Conservation (phyloP, 805 yeast species). For the Candida anglica region DNA sequence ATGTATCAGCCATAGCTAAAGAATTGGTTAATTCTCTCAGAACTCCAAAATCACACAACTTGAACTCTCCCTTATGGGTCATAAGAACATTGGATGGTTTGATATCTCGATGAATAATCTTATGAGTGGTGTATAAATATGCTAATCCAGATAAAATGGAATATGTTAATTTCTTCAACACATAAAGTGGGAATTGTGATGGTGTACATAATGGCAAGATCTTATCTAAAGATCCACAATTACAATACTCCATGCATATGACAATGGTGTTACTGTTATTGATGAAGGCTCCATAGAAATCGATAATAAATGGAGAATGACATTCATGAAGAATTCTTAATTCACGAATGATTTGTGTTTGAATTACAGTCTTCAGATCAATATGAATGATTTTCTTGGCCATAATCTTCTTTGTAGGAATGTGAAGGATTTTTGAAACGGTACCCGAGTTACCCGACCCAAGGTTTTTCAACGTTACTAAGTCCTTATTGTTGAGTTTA, state of each 20-base stretch:
- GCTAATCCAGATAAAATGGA: conserved; percentile 77
- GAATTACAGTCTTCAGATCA: conserved; percentile 74
- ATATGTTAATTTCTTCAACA: conserved; percentile 68
- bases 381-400: conserved; percentile 86
- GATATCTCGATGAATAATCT: conserved; percentile 92
- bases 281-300: conserved; percentile 87
- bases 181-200: conserved; percentile 49
- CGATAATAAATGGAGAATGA: conserved; percentile 75
- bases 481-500: conserved; percentile 48
- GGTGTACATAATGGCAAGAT: conserved; percentile 51
- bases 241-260: conserved; percentile 94
- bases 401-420: conserved; percentile 84
- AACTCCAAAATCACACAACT: conserved; percentile 96
- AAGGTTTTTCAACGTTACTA: conserved; percentile 68
- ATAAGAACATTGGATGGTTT: conserved; percentile 92
- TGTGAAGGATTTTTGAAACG: conserved; percentile 82
- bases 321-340: conserved; percentile 89
- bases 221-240: conserved; percentile 88
- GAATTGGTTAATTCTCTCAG: conserved; percentile 89
- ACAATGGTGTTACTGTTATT: conserved; percentile 64
- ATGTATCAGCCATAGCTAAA: conserved; percentile 81
- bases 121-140: conserved; percentile 76
- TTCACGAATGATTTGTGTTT: conserved; percentile 83
- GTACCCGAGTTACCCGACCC: conserved; percentile 96
- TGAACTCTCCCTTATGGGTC: conserved; percentile 81